A percentile compares a stretch with the other conserved stretches of the same genome.
Conservation (phyloP, 2,329 filamentous ascomycete species). For the Alternaria tenuissima region DNA sequence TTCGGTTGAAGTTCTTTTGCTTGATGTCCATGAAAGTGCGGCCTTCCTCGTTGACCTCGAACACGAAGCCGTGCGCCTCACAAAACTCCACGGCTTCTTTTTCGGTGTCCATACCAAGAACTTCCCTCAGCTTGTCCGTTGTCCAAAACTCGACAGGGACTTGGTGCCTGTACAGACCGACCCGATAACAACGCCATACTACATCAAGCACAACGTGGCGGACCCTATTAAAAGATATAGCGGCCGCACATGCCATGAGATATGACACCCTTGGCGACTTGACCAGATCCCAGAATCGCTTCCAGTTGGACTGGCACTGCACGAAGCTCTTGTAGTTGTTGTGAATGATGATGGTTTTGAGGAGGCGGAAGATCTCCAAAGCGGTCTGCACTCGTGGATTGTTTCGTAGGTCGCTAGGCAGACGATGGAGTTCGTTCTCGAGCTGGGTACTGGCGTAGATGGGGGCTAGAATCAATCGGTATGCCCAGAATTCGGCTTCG, state of each 20-base stretch:
- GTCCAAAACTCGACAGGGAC: slow-evolving; percentile 61
- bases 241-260: slow-evolving; percentile 70
- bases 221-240: slow-evolving; percentile 68
- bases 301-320: slow-evolving; percentile 66
- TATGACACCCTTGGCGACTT: slow-evolving; percentile 65
- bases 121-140: slow-evolving; percentile 59
- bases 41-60: slow-evolving; percentile 57
- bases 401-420: slow-evolving; percentile 59
- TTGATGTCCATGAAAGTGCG: slow-evolving; percentile 62
- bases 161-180: slow-evolving; percentile 57
- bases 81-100: slow-evolving; percentile 64
- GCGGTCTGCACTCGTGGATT: slow-evolving; percentile 65
- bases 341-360: slow-evolving; percentile 62
- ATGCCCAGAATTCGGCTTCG: slow-evolving; percentile 70
- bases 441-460: slow-evolving; percentile 55
- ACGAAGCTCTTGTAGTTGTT: slow-evolving; percentile 58
- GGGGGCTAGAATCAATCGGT: slow-evolving; percentile 63
- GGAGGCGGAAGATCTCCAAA: slow-evolving; percentile 64
- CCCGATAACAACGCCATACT: slow-evolving; percentile 63
- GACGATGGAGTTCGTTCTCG: slow-evolving; percentile 66
- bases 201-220: slow-evolving; percentile 64
- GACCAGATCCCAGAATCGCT: slow-evolving; percentile 65
- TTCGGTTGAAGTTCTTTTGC: slow-evolving; percentile 51
- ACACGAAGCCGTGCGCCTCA: slow-evolving; percentile 61
- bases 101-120: slow-evolving; percentile 65